Evolutionary conservation across 768 basidiomycete genomes (phyloP), one percentile per base, ranked within the genome.

Genomic region (Tricholoma sp.): DNA sequence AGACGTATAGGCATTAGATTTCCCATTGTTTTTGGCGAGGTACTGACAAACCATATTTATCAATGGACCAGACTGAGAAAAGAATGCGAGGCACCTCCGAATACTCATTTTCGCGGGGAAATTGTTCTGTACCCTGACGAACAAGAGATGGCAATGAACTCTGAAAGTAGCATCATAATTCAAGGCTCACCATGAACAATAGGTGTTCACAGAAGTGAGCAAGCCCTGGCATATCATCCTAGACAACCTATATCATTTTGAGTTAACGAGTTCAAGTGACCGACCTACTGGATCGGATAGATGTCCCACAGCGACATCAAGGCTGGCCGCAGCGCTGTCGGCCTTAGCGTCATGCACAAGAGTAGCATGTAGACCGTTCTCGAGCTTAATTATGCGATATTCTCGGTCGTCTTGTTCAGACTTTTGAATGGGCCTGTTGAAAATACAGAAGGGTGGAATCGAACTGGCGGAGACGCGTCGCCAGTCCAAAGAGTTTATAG

Each of bases 151-250:
- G 18, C 31, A 32, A 32, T 32, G 31, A 32, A 27, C 2, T 27
- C 31, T 32, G 2, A 7, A 32, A 32, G 2, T n/a, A n/a, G n/a
- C n/a, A n/a, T 5, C 31, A 32, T 8, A 9, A 4, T 32, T 32
- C 31, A 32, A 2, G 8, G 32, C 85, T 59, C 64, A 94, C 95
- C 86, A 99, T 92, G 73, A 99, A 99, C 59, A 97, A 72, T 50
- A 99, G 69, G 71, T 99, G 96, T 69, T 99, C 96, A 73, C 94
- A 95, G 67, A 95, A 95, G 71, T 96, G 93, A 50, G 94, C 94
- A 45, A 95, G 79, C 10, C 94, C 94, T 9, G 91, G 94, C 82
- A 94, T 89, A 67, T 96, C 93, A 68, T 82, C 85, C 85, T 91
- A 64, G 27, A 60, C 18, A 46, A 14, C 18, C 11, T 55, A 19